Percentiles rank a stretch among this genome's conserved stretches.
Conservation (phyloP, 345 rosid genomes). For the Salix purpurea region DNA sequence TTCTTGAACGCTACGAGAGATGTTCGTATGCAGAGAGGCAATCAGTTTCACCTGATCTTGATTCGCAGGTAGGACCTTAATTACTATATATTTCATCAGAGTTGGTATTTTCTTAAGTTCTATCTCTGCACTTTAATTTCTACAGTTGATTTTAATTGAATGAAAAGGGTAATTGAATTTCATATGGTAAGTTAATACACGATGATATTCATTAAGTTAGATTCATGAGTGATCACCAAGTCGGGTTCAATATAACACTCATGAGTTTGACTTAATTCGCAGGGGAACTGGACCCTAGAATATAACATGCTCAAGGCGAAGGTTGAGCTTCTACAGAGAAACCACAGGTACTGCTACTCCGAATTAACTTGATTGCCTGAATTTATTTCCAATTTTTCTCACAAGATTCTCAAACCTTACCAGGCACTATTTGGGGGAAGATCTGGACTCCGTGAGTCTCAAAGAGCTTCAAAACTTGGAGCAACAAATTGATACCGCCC, state of each 20-base stretch:
- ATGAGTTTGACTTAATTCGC: conserved; percentile 2
- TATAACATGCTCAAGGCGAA: conserved; percentile 77
- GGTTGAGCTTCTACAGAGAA: conserved; percentile 76
- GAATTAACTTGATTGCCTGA: background rate
- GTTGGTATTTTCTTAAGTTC: background rate
- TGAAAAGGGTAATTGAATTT: background rate
- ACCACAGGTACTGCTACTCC: conserved; percentile 50
- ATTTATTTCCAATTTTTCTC: background rate
- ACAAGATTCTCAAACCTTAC: background rate
- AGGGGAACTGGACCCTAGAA: conserved; percentile 78
- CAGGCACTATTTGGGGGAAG: conserved; percentile 89
- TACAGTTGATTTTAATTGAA: background rate
- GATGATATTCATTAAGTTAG: background rate
- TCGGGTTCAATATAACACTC: background rate
- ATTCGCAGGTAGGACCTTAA: conserved; percentile 4
- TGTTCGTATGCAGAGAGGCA: conserved; percentile 26
- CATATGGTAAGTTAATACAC: background rate
- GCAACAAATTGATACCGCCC: conserved; percentile 87
- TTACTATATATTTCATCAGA: background rate
- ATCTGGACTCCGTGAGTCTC: conserved; percentile 54
- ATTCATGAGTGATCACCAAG: background rate
- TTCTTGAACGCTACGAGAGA: conserved; percentile 33
- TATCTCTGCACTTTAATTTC: background rate
- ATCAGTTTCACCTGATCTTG: conserved; percentile 13
- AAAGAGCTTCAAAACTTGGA: conserved; percentile 81